These are phyloP conservation scores for Penicillium griseofulvum DNA, from an alignment of 2,329 filamentous ascomycete genomes.

Conservation along the genomic window DNA sequence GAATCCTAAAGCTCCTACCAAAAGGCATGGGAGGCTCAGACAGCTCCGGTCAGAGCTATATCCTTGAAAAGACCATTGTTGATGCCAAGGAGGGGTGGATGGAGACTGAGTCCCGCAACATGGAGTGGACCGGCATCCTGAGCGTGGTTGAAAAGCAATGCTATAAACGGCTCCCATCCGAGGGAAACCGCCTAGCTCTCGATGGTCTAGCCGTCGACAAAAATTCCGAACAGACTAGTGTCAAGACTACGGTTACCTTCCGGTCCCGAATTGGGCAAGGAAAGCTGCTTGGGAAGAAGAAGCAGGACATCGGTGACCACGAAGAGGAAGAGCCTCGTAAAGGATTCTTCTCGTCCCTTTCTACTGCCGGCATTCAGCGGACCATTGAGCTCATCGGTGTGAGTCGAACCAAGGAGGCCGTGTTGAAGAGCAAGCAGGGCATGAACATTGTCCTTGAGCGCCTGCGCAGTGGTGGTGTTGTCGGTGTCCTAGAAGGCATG, in stretches of 20 bases:
- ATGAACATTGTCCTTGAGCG: constrained; percentile 66
- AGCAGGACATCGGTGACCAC: constrained; percentile 39
- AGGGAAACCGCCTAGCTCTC: constrained; percentile 20
- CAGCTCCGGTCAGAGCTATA: constrained; percentile 60
- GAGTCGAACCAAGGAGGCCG: constrained; percentile 58
- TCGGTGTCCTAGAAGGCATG: constrained; percentile 70
- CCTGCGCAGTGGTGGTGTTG: constrained; percentile 63
- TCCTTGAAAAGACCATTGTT: constrained; percentile 62
- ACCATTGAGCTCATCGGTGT: constrained; percentile 63
- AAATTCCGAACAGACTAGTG: constrained; percentile 52
- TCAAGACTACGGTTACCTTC: constrained; percentile 61
- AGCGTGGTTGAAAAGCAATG: constrained; percentile 61
- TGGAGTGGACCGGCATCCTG: constrained; percentile 65
- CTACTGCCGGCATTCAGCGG: constrained; percentile 59
- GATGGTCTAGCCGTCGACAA: constrained; percentile 38
- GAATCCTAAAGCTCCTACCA: constrained; percentile 60
- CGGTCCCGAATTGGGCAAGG: constrained; percentile 60
- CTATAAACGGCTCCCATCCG: constrained; percentile 49
- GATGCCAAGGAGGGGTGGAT: constrained; percentile 64
- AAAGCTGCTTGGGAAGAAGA: constrained; percentile 47
- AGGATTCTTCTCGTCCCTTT: constrained; percentile 59
- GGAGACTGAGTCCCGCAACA: constrained; percentile 62
- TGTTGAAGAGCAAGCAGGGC: constrained; percentile 62
- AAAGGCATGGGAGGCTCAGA: constrained; percentile 58
- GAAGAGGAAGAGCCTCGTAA: constrained; percentile 54